Evolutionary conservation across 306 rosid genomes (phyloP), one percentile per base, ranked within the genome.

Genomic region (Lathyrus aphaca): DNA sequence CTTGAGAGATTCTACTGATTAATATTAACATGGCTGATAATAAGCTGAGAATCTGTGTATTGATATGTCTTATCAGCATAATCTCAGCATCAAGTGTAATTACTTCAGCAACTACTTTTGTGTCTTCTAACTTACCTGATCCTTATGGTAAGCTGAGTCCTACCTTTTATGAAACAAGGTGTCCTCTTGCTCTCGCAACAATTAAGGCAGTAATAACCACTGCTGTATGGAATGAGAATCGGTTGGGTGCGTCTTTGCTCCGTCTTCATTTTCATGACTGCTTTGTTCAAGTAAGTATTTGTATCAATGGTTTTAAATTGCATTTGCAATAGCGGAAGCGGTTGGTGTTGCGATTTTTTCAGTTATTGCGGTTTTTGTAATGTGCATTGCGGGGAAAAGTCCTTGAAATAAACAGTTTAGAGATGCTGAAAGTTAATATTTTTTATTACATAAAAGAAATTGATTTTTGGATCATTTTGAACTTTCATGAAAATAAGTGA

Each of bases 251-350:
- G 2, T 88, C 86, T 3, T 61, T 85, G 72, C 88, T 88, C 5
- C n/a, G n/a, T n/a, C n/a, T n/a, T n/a, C n/a, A n/a, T n/a, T n/a
- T n/a, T n/a, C n/a, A n/a, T n/a, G n/a, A 85, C 27, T 88, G 90
- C 74, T 88, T 88, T 79, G 93, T 88, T 10, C 81, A 82, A 71
- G 89, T 74, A 82, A 82, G n/a, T n/a, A n/a, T n/a, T n/a, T n/a
- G n/a, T n/a, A n/a, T n/a, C n/a, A n/a, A n/a, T n/a, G n/a, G n/a
- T n/a, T n/a, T n/a, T n/a, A n/a, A n/a, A n/a, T n/a, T n/a, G n/a
- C n/a, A n/a, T n/a, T n/a, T n/a, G n/a, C n/a, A n/a, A n/a, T n/a
- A n/a, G n/a, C n/a, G n/a, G n/a, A n/a, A n/a, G n/a, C n/a, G n/a
- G n/a, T n/a, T n/a, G n/a, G n/a, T n/a, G n/a, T n/a, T n/a, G n/a